These are phyloP conservation scores for Chalciporus sphaerocephalus DNA, from an alignment of 768 basidiomycete species.

Conservation along the genomic window DNA sequence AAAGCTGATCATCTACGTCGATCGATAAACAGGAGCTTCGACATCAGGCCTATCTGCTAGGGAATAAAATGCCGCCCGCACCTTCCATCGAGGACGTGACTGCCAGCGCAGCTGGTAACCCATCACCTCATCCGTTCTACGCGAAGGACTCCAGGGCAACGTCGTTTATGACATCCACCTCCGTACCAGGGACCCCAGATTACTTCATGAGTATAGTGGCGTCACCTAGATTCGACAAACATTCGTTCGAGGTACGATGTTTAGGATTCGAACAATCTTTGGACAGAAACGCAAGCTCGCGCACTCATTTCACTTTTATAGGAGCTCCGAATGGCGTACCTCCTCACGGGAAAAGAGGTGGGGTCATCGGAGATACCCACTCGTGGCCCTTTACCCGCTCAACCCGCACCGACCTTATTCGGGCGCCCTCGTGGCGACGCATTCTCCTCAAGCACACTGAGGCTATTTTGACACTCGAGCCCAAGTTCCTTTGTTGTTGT, in stretches of 20 bases:
- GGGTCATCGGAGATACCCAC: constrained; percentile 37
- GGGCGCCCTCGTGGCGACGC: constrained; percentile 33
- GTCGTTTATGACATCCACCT: constrained; percentile 16
- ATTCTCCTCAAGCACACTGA: constrained; percentile 24
- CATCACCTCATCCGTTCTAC: constrained; percentile 18
- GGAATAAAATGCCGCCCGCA: constrained; percentile 27
- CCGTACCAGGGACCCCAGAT: constrained; percentile 23
- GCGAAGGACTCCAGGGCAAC: constrained; percentile 22
- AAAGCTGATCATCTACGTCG: constrained; percentile 14
- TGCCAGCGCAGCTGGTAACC: neutral
- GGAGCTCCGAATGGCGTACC: constrained; percentile 50
- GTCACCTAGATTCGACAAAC: constrained; percentile 36
- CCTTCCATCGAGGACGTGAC: neutral
- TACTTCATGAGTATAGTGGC: constrained; percentile 36
- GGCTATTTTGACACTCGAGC: constrained; percentile 8
- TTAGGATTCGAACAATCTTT: neutral
- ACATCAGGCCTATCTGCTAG: constrained; percentile 37
- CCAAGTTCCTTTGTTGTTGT: neutral
- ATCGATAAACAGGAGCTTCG: constrained; percentile 41
- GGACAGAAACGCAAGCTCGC: neutral
- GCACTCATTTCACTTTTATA: constrained; percentile 16
- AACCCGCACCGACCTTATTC: constrained; percentile 20
- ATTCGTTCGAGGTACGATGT: constrained; percentile 46
- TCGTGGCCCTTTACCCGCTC: constrained; percentile 22
- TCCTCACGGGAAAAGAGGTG: constrained; percentile 41